phyloP scores from a whole-genome alignment of 1,139 yeast genomes.

The Debaryomycetaceae sp. region DNA sequence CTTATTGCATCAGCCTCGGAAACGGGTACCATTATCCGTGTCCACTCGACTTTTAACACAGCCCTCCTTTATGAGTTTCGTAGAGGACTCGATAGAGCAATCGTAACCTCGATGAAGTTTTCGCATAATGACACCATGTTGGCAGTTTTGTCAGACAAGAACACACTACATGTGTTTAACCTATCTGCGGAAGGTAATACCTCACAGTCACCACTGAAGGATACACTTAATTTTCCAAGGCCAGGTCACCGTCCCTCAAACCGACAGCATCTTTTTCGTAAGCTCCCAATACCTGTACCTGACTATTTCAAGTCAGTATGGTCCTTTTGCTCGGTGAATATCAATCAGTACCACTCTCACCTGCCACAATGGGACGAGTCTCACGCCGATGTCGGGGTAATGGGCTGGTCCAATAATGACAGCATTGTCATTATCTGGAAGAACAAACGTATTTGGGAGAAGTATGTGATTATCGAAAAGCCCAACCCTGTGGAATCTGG shows the following conservation, averaged over 20 bases:
- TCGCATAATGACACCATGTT: conserved; percentile 70
- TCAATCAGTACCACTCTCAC: conserved; percentile 40
- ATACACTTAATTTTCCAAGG: background rate
- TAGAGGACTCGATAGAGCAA: conserved; percentile 82
- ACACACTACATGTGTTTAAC: conserved; percentile 80
- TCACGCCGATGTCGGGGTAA: conserved; percentile 51
- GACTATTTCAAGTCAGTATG: conserved; percentile 80
- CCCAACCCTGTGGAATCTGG: conserved; percentile 9
- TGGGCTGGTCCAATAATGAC: conserved; percentile 79
- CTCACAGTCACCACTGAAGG: background rate
- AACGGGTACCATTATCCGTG: conserved; percentile 79
- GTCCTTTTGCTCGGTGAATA: conserved; percentile 82
- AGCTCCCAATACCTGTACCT: conserved; percentile 59
- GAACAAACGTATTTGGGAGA: conserved; percentile 75
- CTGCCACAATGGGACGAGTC: background rate
- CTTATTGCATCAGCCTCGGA: conserved; percentile 85
- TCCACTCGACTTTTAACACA: conserved; percentile 74
- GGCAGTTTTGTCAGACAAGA: conserved; percentile 86
- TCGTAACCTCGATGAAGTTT: conserved; percentile 77
- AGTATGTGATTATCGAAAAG: conserved; percentile 60
- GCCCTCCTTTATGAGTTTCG: conserved; percentile 75
- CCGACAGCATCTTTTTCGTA: conserved; percentile 65
- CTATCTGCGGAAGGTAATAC: conserved; percentile 16
- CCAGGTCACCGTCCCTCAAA: conserved; percentile 28
- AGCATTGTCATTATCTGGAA: conserved; percentile 71